Percentiles rank a stretch among this genome's conserved stretches.
phyloP scores from a whole-genome alignment of 345 rosid species.

The Crucihimalaya himalaica region DNA sequence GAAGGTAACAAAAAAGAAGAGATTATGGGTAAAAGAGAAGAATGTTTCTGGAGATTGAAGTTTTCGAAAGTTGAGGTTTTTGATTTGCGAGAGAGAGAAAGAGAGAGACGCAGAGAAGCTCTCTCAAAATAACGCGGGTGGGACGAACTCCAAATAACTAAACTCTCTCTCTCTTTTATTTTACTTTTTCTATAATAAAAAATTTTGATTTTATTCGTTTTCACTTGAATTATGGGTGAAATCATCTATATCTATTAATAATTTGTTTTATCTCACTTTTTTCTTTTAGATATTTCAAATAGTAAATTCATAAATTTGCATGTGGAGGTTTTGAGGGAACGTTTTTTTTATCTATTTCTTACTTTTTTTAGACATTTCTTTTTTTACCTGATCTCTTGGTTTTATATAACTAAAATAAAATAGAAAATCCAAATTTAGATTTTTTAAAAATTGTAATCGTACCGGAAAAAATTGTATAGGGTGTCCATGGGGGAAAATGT shows the following conservation, averaged over 20 bases:
- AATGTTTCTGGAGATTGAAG: conserved; percentile 23
- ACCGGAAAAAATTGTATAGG: not conserved
- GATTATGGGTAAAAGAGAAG: conserved; percentile 18
- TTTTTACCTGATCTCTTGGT: conserved; percentile 14
- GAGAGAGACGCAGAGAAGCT: conserved; percentile 18
- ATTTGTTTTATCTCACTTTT: conserved; percentile 1
- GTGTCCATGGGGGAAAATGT: not conserved
- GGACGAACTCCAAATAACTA: conserved; percentile 29
- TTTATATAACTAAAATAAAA: conserved; percentile 32
- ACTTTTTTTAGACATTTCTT: conserved; percentile 19
- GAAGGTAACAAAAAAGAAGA: conserved; percentile 1
- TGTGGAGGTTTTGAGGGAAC: conserved; percentile 18
- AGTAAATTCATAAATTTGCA: conserved; percentile 31
- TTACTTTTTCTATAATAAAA: not conserved
- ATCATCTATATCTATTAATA: conserved; percentile 20
- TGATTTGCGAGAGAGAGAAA: conserved; percentile 33
- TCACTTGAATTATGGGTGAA: not conserved
- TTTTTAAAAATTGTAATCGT: not conserved
- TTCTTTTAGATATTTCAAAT: conserved; percentile 19
- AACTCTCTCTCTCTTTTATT: conserved; percentile 10
- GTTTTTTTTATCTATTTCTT: conserved; percentile 27
- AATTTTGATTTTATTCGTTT: conserved; percentile 19
- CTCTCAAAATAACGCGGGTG: conserved; percentile 42
- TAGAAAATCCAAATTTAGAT: conserved; percentile 26
- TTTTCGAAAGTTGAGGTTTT: conserved; percentile 39